These are phyloP conservation scores for Aspergillus heteromorphus DNA, from an alignment of 495 filamentous ascomycete genomes.

Conservation along the genomic window DNA sequence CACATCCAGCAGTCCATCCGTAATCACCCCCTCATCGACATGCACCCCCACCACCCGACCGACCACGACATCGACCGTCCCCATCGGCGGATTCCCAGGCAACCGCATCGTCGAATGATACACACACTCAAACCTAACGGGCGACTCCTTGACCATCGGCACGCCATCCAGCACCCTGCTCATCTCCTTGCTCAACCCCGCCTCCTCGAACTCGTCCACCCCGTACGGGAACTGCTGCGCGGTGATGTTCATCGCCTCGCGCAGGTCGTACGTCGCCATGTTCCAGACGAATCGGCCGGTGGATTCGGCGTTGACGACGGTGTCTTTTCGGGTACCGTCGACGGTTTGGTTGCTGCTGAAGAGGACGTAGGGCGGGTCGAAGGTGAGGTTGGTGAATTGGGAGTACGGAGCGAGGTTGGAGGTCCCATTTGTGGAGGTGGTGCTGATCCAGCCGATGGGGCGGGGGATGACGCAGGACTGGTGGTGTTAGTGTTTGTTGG, in stretches of 20 bases:
- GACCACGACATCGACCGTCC: slow-evolving; percentile 50
- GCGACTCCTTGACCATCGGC: slow-evolving; percentile 47
- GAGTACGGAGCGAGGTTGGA: slow-evolving; percentile 52
- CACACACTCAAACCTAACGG: slow-evolving; percentile 52
- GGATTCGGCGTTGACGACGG: slow-evolving; percentile 45
- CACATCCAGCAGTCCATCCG: slow-evolving; percentile 48
- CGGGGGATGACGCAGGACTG: slow-evolving; percentile 39
- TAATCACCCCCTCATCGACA: slow-evolving; percentile 47
- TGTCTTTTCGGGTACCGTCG: slow-evolving; percentile 43
- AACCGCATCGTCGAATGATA: slow-evolving; percentile 48
- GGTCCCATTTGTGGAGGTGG: slow-evolving; percentile 24
- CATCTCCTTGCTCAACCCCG: slow-evolving; percentile 41
- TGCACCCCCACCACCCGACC: slow-evolving; percentile 52
- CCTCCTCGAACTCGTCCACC: slow-evolving; percentile 49
- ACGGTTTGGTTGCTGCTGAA: slow-evolving; percentile 49
- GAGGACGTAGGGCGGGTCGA: slow-evolving; percentile 55
- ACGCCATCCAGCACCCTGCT: slow-evolving; percentile 30
- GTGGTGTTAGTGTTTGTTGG: background rate
- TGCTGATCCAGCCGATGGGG: slow-evolving; percentile 45
- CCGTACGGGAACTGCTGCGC: slow-evolving; percentile 38
- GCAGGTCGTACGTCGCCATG: slow-evolving; percentile 49
- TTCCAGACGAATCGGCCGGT: slow-evolving; percentile 55
- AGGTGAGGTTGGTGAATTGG: slow-evolving; percentile 58
- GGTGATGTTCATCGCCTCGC: slow-evolving; percentile 47
- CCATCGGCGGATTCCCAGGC: slow-evolving; percentile 50